phyloP scores from a whole-genome alignment of 2,329 filamentous ascomycete species.

The Incumbomyces delicatus region DNA sequence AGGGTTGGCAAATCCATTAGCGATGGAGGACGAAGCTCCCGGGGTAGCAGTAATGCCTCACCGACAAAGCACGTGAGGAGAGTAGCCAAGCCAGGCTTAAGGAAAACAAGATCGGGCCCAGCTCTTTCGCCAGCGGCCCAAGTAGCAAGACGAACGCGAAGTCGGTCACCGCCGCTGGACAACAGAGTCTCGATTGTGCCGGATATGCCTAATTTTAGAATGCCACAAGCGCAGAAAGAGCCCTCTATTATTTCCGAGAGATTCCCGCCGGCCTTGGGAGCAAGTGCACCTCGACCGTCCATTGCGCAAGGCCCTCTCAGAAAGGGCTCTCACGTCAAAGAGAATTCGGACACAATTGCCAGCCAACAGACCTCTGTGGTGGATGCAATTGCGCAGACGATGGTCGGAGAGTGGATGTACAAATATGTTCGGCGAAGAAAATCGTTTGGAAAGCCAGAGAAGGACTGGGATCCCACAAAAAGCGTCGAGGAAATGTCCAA shows the following conservation, averaged over 20 bases:
- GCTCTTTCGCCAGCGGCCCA: constrained; percentile 29
- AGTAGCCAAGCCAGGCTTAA: constrained; percentile 47
- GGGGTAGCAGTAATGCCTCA: constrained; percentile 46
- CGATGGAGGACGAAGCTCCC: constrained; percentile 71
- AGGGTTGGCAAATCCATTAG: constrained; percentile 58
- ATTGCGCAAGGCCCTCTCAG: constrained; percentile 40
- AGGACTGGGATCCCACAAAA: constrained; percentile 44
- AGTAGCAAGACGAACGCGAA: constrained; percentile 28
- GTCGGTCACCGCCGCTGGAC: constrained; percentile 34
- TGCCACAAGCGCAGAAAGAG: constrained; percentile 13
- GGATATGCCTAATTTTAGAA: constrained; percentile 25
- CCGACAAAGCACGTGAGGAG: constrained; percentile 42
- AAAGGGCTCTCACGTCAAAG: constrained; percentile 24
- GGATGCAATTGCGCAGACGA: constrained; percentile 92
- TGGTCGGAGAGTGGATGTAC: constrained; percentile 72
- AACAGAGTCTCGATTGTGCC: constrained; percentile 20
- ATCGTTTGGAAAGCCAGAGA: constrained; percentile 72
- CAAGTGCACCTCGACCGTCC: constrained; percentile 19
- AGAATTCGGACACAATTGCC: constrained; percentile 46
- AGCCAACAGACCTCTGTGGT: constrained; percentile 71
- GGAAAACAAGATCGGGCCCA: constrained; percentile 72
- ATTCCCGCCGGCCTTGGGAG: constrained; percentile 6
- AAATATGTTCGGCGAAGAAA: constrained; percentile 53
- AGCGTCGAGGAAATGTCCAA: constrained; percentile 60
- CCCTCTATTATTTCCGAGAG: background rate